Evolutionary conservation across 1,139 yeast species (phyloP).

Genomic region (Hansenula lynferdii): DNA sequence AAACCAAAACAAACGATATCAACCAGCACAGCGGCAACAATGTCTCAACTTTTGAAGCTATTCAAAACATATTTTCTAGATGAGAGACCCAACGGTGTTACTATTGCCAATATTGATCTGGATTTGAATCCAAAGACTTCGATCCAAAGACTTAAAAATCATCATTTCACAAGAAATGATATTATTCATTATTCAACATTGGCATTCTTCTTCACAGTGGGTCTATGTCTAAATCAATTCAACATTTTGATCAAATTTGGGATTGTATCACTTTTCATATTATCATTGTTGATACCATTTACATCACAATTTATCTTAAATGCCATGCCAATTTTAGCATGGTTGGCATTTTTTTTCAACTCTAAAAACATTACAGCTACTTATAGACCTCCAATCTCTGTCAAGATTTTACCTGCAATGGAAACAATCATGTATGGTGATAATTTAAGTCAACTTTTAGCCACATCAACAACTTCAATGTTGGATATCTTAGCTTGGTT

Average conservation of each 20-base stretch:
- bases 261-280: conserved; percentile 21
- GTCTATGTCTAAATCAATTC: conserved; percentile 33
- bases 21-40: too few species aligned
- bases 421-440: conserved; percentile 95
- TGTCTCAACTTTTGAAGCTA: conserved; percentile 15
- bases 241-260: conserved; percentile 26
- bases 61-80: conserved; percentile 49
- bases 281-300: conserved; percentile 56
- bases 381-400: conserved; percentile 87
- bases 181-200: conserved; percentile 48
- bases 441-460: conserved; percentile 80
- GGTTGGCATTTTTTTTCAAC: conserved; percentile 83
- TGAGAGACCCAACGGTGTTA: conserved; percentile 55
- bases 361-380: conserved; percentile 72
- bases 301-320: conserved; percentile 83
- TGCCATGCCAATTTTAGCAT: conserved; percentile 81
- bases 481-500: conserved; percentile 91
- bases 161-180: conserved; percentile 44
- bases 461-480: conserved; percentile 61
- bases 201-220: conserved; percentile 44
- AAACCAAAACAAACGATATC: too few species aligned
- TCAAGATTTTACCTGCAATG: conserved; percentile 86
- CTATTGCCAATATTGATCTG: conserved; percentile 52
- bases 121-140: conserved; percentile 52
- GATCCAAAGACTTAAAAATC: conserved; percentile 42